Percentiles rank a stretch among this genome's conserved stretches.
These are phyloP conservation scores for Pythium inflatum DNA, from an alignment of 352 stramenopile species.

Conservation along the genomic window DNA sequence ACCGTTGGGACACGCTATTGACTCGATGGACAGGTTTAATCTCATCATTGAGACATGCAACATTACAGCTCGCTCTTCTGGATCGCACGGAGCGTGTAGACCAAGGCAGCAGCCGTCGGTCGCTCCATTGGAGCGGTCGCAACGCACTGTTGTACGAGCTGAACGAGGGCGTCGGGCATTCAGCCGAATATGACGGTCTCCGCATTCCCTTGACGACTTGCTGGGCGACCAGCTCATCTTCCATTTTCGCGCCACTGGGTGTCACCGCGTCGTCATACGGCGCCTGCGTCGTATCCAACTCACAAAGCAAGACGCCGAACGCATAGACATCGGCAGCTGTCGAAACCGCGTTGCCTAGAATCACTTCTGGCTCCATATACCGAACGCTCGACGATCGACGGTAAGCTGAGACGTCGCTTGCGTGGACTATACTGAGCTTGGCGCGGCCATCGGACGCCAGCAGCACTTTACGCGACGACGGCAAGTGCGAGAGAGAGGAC, in stretches of 20 bases:
- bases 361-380: constrained; percentile 43
- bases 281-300: constrained; percentile 70
- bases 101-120: constrained; percentile 68
- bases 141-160: constrained; percentile 56
- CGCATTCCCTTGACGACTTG: constrained; percentile 68
- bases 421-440: constrained; percentile 51
- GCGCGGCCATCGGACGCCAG: background rate
- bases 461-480: background rate
- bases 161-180: constrained; percentile 53
- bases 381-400: constrained; percentile 51
- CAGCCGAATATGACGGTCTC: constrained; percentile 50
- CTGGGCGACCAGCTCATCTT: constrained; percentile 67
- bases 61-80: constrained; percentile 72
- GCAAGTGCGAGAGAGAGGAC: background rate
- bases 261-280: constrained; percentile 68
- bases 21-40: too few species aligned
- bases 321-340: constrained; percentile 33
- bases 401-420: constrained; percentile 59
- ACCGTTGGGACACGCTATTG: too few species aligned
- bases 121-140: constrained; percentile 55
- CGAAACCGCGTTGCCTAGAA: constrained; percentile 14
- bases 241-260: constrained; percentile 65
- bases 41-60: too few species aligned
- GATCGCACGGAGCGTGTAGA: constrained; percentile 77
- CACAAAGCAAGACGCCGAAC: constrained; percentile 51